A percentile compares a stretch with the other conserved stretches of the same genome.
These are phyloP conservation scores for Phascolomyces articulosus DNA, from an alignment of 371 early-diverging fungal genomes.

Conservation along the genomic window DNA sequence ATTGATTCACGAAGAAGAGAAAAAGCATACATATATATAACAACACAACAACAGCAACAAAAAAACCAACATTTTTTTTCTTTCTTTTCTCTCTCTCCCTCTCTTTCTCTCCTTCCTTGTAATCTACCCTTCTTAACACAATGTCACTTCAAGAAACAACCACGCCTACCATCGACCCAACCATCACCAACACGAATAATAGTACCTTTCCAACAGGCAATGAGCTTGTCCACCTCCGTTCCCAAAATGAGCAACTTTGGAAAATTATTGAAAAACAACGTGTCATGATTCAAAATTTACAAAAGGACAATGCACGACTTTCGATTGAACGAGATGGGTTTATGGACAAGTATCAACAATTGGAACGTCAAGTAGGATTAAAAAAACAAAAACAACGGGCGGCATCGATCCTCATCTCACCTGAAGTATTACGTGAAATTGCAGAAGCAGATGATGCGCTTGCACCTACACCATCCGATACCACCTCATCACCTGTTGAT, in stretches of 20 bases:
- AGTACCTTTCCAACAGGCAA: constrained; percentile 5
- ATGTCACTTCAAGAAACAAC: not conserved
- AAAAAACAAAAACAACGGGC: constrained; percentile 16
- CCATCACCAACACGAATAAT: not conserved
- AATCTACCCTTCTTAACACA: not conserved
- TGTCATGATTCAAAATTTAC: constrained; percentile 76
- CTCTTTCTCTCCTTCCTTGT: too few species aligned
- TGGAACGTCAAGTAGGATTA: constrained; percentile 32
- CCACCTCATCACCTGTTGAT: not conserved
- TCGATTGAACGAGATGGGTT: constrained; percentile 60
- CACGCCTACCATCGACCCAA: not conserved
- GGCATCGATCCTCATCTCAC: constrained; percentile 23
- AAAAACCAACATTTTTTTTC: too few species aligned
- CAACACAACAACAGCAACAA: too few species aligned
- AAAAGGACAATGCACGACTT: constrained; percentile 58
- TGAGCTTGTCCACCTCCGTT: constrained; percentile 17
- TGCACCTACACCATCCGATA: constrained; percentile 9
- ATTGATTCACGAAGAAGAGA: too few species aligned
- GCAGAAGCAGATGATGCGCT: constrained; percentile 24
- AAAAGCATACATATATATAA: too few species aligned
- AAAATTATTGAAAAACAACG: constrained; percentile 89
- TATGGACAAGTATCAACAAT: constrained; percentile 32
- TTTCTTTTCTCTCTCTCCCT: too few species aligned
- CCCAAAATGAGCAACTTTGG: constrained; percentile 89
- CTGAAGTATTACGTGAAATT: constrained; percentile 21